Evolutionary conservation across 1,139 yeast genomes (phyloP), one percentile per base, ranked within the genome.

Genomic region (Sugiyamaella neomexicana): DNA sequence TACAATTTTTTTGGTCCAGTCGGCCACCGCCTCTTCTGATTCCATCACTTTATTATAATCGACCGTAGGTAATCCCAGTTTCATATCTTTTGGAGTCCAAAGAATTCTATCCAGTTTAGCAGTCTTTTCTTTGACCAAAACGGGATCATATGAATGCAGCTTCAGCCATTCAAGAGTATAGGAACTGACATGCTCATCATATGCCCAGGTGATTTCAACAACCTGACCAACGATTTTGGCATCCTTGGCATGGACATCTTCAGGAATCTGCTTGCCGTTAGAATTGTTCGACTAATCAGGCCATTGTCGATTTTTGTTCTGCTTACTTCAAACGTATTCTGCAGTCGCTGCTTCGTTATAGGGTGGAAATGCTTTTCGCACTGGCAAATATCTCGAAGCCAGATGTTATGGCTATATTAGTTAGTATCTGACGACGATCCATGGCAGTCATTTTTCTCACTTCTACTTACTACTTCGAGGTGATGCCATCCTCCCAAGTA

Each of bases 301-400:
- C 4, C 10, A 29, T 29, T 9, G 5, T 27, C 12, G n/a, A 7
- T 15, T n/a, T 5, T 9, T 29, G 9, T 10, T 10, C 29, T 29
- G 55, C 64, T 53, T 39, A 67, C 63, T 12, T 70, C 67, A 59
- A 83, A 83, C 9, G 88, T 81, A 63, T 84, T 82, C 49, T 82
- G 74, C 16, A 84, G 70, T 46, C 91, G 71, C 68, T 86, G 93
- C 62, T 81, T 82, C 25, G 91, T 86, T 50, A 73, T 68, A 2
- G 77, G 73, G 63, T 81, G 85, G 69, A 77, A 82, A 68, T 89
- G 84, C 25, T 74, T 63, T n/a, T 72, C 69, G 62, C 89, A 84
- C 56, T 80, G 86, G 64, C 91, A 86, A 62, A 81, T 79, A 67
- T 86, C 93, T 50, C 91, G 73, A 31, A 86, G 74, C 90, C 90